Evolutionary conservation across 2,329 filamentous ascomycete species (phyloP), one percentile per base, ranked within the genome.

Genomic region (Fusarium fujikuroi): DNA sequence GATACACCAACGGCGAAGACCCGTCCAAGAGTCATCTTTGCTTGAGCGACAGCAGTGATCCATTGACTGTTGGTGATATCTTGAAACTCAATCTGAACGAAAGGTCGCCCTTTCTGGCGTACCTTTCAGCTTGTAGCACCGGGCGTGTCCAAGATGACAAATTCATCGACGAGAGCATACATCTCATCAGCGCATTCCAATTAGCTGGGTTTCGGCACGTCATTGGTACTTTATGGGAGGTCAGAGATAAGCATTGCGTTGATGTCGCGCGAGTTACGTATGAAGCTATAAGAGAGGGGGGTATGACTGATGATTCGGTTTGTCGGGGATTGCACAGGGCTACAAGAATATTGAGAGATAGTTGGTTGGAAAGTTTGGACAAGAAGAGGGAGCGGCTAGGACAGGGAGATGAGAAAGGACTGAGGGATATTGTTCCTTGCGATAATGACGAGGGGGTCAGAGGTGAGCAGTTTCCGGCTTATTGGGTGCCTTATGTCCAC

Each of bases 401-500:
- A 1, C 36, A 15, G 12, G 19, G n/a, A 4, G 9, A 9, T 23
- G 28, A 36, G 28, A 49, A 36, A n/a, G 34, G 21, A 57, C 21
- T 10, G 25, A 64, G 62, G 23, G 34, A 62, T 23, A n/a, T 62
- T 40, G 5, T 62, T 4, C 21, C 25, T 8, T 64, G 40, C 10
- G 61, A 46, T 9, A n/a, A 62, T 19, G 39, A 18, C 7, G 32
- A 44, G 10, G 34, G 16, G n/a, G 9, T 15, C 4, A 34, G 9
- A 5, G 14, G 36, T n/a, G 21, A 5, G 14, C n/a, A 18, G 7
- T 15, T 23, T 10, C 19, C 39, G 25, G 14, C 44, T 5, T n/a
- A 47, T 28, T 59, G 46, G 61, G 52, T 67, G 30, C 52, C 61
- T 21, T 65, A 52, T 11, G 44, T 66, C 25, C 61, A 67, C 36